Base-by-base conservation (phyloP, 2,329 filamentous ascomycete genomes). In the Acrodontium crateriforme region DNA sequence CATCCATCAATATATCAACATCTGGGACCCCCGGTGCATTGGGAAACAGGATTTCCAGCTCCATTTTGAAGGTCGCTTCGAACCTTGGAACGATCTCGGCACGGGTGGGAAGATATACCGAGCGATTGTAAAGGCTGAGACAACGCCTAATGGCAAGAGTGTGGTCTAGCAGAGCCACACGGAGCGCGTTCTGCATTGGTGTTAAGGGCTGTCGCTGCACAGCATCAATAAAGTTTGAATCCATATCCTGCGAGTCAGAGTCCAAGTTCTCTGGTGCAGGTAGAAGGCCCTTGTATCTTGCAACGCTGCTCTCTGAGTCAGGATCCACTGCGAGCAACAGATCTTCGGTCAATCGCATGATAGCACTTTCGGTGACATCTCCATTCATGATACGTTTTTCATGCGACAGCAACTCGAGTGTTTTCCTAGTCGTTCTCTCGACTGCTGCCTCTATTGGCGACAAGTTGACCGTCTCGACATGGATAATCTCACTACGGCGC, bases 381-480 rank as follows among this genome's bases (percentile, higher is more conserved):
- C 45, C 46, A 20, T 33, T 42, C 6, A 38, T 29, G 10, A 87
- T 64, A 27, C 74, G 74, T 50, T 77, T 81, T 50, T 92, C 83
- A 1, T 93, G 61, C 1, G 67, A 56, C 2, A 71, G 63, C 59
- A 95, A 71, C 54, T 95, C 87, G 33, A 81, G 72, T 1, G 87
- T 92, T 61, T 94, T 94, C 34, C 85, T 74, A 43, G 82, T 77
- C 17, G 89, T 87, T 10, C 87, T 75, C 52, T 95, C 87, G 35
- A 95, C 64, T 0, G 79, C 87, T n/a, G 83, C 85, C 54, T 94
- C 79, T 33, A 89, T 63, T 5, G 85, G 74, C 17, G 69, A 69
- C 15, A 94, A 62, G 8, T 65, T 65, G 11, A 83, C 53, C 26
- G 77, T 74, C 11, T 75, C 69, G 1, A 69, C 64, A 5, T 71